These are phyloP conservation scores for Calycina marina DNA, from an alignment of 2,329 filamentous ascomycete genomes.

Conservation along the genomic window DNA sequence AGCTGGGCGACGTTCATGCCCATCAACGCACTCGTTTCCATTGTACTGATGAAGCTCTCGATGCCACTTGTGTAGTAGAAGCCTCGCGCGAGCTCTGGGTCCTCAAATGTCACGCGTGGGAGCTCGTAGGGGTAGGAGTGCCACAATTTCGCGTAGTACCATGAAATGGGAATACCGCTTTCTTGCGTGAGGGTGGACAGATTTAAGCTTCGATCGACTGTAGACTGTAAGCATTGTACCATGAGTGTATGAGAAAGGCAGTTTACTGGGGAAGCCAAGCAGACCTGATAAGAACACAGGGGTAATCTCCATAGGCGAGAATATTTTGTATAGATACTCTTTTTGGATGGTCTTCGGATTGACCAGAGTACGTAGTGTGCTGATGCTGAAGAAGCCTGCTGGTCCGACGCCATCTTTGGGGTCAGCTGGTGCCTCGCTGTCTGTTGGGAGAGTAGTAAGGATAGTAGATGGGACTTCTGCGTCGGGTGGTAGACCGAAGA, in stretches of 20 bases:
- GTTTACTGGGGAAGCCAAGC: conserved; percentile 26
- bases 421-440: conserved; percentile 28
- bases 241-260: too few species aligned
- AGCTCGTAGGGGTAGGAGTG: conserved; percentile 72
- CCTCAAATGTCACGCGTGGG: conserved; percentile 80
- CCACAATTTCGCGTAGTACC: conserved; percentile 68
- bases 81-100: conserved; percentile 50
- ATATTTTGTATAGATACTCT: conserved; percentile 52
- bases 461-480: conserved; percentile 54
- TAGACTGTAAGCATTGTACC: too few species aligned
- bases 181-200: conserved; percentile 11
- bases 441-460: conserved; percentile 63
- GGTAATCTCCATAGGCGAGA: conserved; percentile 40
- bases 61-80: conserved; percentile 65
- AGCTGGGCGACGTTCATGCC: conserved; percentile 71
- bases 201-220: conserved; percentile 8
- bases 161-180: conserved; percentile 47
- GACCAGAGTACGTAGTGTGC: conserved; percentile 47
- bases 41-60: conserved; percentile 89
- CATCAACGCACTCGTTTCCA: conserved; percentile 92
- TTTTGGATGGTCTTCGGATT: conserved; percentile 41
- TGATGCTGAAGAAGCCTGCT: conserved; percentile 75
- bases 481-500: conserved; percentile 53
- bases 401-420: conserved; percentile 49
- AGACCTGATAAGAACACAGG: conserved; percentile 37